Evolutionary conservation across 2,329 filamentous ascomycete genomes (phyloP).

Genomic region (Fusarium nelsonii): DNA sequence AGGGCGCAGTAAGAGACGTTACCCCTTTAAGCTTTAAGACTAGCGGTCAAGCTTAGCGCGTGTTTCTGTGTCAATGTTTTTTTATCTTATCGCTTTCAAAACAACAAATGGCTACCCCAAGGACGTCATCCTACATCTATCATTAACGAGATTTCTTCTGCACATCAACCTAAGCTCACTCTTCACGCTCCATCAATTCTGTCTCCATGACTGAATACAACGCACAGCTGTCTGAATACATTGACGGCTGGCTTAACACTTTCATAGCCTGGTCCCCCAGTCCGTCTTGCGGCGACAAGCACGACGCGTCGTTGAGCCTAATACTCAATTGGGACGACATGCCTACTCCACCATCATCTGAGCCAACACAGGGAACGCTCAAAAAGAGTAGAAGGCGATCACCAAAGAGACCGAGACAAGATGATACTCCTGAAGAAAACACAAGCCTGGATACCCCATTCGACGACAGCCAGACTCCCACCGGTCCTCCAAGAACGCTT

Average conservation of each 20-base stretch:
- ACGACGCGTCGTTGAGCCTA: neutral
- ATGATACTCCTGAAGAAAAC: neutral
- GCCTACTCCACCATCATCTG: constrained; percentile 5
- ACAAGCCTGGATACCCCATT: neutral
- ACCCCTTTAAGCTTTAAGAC: no score
- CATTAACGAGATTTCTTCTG: neutral
- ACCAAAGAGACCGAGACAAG: constrained; percentile 1
- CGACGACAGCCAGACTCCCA: neutral
- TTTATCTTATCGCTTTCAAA: constrained; percentile 2
- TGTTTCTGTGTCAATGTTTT: neutral
- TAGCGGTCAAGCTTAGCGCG: neutral
- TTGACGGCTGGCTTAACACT: constrained; percentile 5
- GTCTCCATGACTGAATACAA: neutral
- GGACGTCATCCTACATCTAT: neutral
- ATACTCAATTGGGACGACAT: constrained; percentile 1
- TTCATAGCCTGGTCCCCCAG: neutral
- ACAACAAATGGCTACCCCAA: neutral
- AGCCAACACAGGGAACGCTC: neutral
- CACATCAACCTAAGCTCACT: neutral
- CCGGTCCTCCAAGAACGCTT: constrained; percentile 2
- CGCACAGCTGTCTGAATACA: neutral
- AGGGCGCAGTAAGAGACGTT: no score
- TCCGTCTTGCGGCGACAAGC: neutral
- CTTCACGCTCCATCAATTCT: neutral
- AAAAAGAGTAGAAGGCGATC: neutral